Conservation (phyloP, 1,284 basidiomycete genomes). For the Cerrena zonata region DNA sequence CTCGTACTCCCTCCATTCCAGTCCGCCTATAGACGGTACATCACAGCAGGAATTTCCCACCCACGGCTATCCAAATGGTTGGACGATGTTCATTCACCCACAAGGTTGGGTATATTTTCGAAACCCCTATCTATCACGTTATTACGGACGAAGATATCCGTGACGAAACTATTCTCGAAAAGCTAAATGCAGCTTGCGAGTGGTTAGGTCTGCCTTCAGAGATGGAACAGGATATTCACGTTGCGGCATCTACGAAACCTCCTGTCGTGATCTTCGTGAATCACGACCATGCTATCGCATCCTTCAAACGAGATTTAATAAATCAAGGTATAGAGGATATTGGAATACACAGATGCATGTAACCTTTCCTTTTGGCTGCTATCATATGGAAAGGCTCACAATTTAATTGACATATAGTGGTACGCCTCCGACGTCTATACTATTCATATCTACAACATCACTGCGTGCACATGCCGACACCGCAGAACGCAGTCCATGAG, state of each 20-base stretch:
- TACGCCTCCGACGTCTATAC: slow-evolving; percentile 41
- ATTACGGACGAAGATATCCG: slow-evolving; percentile 47
- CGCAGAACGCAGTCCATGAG: slow-evolving; percentile 36
- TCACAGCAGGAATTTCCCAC: no score
- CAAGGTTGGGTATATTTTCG: slow-evolving; percentile 49
- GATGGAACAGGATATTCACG: background rate
- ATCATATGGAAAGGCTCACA: background rate
- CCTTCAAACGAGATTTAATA: background rate
- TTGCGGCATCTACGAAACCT: slow-evolving; percentile 29
- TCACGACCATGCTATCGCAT: background rate
- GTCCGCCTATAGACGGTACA: no score
- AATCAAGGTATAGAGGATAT: background rate
- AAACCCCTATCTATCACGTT: slow-evolving; percentile 31
- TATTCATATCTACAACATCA: slow-evolving; percentile 48
- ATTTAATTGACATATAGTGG: slow-evolving; percentile 28
- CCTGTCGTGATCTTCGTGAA: slow-evolving; percentile 16
- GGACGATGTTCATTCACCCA: slow-evolving; percentile 27
- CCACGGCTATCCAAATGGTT: slow-evolving; percentile 17
- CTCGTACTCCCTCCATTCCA: no score
- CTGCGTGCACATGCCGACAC: slow-evolving; percentile 38
- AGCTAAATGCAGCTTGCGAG: background rate
- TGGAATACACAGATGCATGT: background rate
- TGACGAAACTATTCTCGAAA: slow-evolving; percentile 25
- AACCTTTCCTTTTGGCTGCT: background rate
- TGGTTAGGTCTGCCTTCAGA: background rate